Evolutionary conservation across 257 asterid species (phyloP), one percentile per base, ranked within the genome.

Genomic region (Cynanchum wilfordii): DNA sequence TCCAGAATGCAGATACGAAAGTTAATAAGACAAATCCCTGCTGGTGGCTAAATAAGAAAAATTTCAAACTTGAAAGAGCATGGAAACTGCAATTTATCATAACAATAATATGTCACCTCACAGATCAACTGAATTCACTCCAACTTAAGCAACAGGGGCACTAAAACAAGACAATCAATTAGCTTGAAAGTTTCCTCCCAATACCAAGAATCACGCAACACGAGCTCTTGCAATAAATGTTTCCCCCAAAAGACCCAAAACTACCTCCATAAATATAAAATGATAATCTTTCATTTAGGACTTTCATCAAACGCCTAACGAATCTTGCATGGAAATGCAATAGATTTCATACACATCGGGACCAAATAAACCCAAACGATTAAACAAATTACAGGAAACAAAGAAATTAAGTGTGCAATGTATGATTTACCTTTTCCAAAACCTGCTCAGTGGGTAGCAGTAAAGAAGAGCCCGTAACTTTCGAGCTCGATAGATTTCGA

Each of bases 281-380:
- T 12, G 10, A 22, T 49, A 4, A 47, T 29, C 45, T 19, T 75
- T 36, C 84, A 27, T 29, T 78, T 50, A 72, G 94, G 81, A 69
- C 58, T 86, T 87, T 59, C 72, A 85, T 85, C 95, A 68, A 92
- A 86, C 91, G 83, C 63, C 27, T 86, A n/a, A 68, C 36, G 70
- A 9, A 71, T 33, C 44, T 7, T 7, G 0, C 10, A 30, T 19
- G 5, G 2, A 10, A 11, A 10, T 13, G n/a, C 45, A 1, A 1
- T 16, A 49, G 6, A 8, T 25, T 12, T 17, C 47, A 69, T 4
- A 4, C 12, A 62, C 66, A 54, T 51, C 9, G 9, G 58, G 1
- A 38, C 22, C 9, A 42, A 47, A 52, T 29, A 16, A 69, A 52
- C 30, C 25, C 0, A 19, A 11, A 2, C 8, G 13, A 19, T 0